Conservation (phyloP, 345 rosid species). For the Gossypium herbaceum region DNA sequence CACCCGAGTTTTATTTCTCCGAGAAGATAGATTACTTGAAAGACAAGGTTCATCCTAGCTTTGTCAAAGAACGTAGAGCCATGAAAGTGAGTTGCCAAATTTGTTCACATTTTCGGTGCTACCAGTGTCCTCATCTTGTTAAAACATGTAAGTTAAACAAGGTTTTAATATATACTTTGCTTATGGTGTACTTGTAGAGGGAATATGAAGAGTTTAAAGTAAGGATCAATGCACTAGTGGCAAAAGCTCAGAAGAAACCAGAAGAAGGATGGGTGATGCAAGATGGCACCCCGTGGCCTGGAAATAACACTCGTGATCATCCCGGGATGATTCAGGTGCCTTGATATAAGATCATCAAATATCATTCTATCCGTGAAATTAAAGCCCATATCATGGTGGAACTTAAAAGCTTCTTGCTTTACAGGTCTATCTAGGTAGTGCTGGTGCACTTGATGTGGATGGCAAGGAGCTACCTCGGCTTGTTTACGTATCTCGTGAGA, state of each 20-base stretch:
- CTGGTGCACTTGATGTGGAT: constrained; percentile 84
- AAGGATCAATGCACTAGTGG: constrained; percentile 79
- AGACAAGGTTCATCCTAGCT: constrained; percentile 86
- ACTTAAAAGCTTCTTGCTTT: constrained; percentile 9
- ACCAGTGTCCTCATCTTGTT: background rate
- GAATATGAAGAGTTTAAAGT: constrained; percentile 98
- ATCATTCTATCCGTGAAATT: background rate
- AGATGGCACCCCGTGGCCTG: constrained; percentile 99
- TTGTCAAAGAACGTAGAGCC: constrained; percentile 96
- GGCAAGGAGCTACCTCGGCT: constrained; percentile 88
- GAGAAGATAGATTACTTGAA: constrained; percentile 95
- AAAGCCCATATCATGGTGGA: background rate
- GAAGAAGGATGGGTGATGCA: constrained; percentile 99
- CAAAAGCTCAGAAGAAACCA: constrained; percentile 92
- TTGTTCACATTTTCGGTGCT: background rate
- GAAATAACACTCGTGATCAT: constrained; percentile 96
- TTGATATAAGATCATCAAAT: constrained; percentile 4
- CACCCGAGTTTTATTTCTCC: constrained; percentile 89
- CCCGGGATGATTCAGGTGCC: constrained; percentile 98
- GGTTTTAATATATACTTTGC: background rate
- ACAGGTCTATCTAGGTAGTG: constrained; percentile 93
- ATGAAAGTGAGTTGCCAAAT: constrained; percentile 62
- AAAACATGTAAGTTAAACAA: background rate
- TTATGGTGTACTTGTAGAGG: constrained; percentile 44
- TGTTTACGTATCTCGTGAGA: constrained; percentile 95